Percentiles rank a stretch among this genome's conserved stretches.
Evolutionary conservation across 352 stramenopile genomes (phyloP).

Genomic region (Phytopythium boreale): DNA sequence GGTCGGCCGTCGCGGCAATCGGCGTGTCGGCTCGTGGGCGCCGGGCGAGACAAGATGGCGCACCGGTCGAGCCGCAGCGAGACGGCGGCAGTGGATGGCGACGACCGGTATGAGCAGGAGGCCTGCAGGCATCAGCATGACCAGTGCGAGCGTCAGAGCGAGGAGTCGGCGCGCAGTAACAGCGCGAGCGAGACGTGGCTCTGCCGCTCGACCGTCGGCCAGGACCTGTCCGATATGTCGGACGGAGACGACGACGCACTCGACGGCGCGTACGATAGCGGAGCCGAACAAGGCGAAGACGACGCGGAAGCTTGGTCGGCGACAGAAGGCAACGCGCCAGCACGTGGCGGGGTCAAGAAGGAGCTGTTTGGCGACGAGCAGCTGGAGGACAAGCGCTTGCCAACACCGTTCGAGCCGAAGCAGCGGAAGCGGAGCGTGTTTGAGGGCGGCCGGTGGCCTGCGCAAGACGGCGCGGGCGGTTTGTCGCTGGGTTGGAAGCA

Average conservation of each 20-base stretch:
- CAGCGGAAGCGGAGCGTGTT: conserved; percentile 12
- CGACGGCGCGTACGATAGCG: conserved; percentile 9
- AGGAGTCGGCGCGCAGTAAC: background rate
- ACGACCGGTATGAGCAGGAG: background rate
- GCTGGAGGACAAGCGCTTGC: conserved; percentile 14
- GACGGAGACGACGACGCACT: conserved; percentile 15
- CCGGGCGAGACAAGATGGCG: conserved; percentile 16
- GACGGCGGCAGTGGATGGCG: conserved; percentile 2
- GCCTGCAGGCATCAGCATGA: background rate
- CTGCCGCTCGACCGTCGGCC: conserved; percentile 52
- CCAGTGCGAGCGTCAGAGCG: background rate
- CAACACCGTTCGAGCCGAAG: background rate
- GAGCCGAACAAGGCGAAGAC: background rate
- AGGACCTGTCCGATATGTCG: conserved; percentile 14
- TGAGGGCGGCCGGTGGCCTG: background rate
- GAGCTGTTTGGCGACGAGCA: background rate
- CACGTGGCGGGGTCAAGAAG: background rate
- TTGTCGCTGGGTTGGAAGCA: background rate
- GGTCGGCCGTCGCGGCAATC: background rate
- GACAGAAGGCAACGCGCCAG: background rate
- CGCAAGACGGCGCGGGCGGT: background rate
- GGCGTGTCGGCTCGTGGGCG: background rate
- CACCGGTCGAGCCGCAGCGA: conserved; percentile 16
- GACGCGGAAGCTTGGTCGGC: background rate
- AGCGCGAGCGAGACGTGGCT: conserved; percentile 42